A percentile compares a stretch with the other conserved stretches of the same genome.
Evolutionary conservation across 1,284 basidiomycete genomes (phyloP).

Genomic region (Irpex lacteus): DNA sequence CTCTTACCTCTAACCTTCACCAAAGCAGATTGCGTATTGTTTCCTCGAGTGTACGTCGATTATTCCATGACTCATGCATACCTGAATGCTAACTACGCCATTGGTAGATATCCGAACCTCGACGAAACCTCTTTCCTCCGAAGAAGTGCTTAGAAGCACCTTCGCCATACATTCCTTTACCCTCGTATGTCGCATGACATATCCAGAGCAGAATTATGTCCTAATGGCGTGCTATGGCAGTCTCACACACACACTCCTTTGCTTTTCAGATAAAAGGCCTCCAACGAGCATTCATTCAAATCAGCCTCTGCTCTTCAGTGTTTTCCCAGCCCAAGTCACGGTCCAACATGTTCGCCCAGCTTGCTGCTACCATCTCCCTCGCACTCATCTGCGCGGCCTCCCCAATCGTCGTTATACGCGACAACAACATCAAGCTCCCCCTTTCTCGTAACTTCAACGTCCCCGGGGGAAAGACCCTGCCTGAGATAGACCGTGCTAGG

Average conservation of each 20-base stretch:
- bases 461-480: conserved; percentile 18
- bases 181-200: not conserved
- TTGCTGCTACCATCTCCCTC: not conserved
- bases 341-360: not conserved
- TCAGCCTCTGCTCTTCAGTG: not conserved
- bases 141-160: not conserved
- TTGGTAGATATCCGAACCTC: not conserved
- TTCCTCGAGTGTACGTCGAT: not conserved
- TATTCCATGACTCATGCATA: not conserved
- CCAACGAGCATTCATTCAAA: not conserved
- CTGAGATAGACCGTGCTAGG: conserved; percentile 24
- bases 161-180: not conserved
- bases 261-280: not conserved
- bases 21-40: not conserved
- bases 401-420: conserved; percentile 21
- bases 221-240: not conserved
- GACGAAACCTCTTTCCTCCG: not conserved
- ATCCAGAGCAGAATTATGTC: not conserved
- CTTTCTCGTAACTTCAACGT: conserved; percentile 24
- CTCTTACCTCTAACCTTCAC: not conserved
- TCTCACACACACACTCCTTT: not conserved
- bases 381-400: not conserved
- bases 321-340: not conserved
- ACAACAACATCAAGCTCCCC: conserved; percentile 21
- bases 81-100: not conserved